Percentiles rank a stretch among this genome's conserved stretches.
phyloP scores from a whole-genome alignment of 177 flowering plant genomes.

The Tripterygium wilfordii region DNA sequence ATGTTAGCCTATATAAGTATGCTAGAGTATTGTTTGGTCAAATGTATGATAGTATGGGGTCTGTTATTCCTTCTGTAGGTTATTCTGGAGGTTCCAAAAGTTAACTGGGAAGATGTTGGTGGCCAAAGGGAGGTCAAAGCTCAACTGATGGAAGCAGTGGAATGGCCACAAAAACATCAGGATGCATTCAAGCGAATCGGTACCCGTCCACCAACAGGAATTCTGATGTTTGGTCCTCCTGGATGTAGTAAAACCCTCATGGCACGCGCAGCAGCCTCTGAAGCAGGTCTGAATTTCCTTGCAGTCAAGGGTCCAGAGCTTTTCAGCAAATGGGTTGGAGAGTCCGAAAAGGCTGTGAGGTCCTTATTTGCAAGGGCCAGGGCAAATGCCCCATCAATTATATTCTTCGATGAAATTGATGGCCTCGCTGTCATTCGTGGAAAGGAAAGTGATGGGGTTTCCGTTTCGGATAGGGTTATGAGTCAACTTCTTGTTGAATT shows the following conservation, averaged over 20 bases:
- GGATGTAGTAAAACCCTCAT: slow-evolving; percentile 98
- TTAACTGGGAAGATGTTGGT: slow-evolving; percentile 94
- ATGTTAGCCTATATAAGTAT: no score
- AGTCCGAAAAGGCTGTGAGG: slow-evolving; percentile 95
- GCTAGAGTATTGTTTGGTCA: no score
- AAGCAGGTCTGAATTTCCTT: slow-evolving; percentile 84
- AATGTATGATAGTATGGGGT: neutral
- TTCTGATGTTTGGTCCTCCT: slow-evolving; percentile 96
- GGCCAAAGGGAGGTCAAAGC: slow-evolving; percentile 88
- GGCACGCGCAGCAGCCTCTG: slow-evolving; percentile 98
- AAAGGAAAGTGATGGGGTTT: slow-evolving; percentile 78
- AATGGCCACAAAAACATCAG: slow-evolving; percentile 92
- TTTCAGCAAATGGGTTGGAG: slow-evolving; percentile 99
- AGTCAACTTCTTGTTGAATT: slow-evolving; percentile 95
- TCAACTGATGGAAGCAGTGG: slow-evolving; percentile 86
- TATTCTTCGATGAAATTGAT: slow-evolving; percentile 98
- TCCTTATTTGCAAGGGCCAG: slow-evolving; percentile 89
- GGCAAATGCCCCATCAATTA: slow-evolving; percentile 91
- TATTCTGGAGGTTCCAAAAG: slow-evolving; percentile 88
- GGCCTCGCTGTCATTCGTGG: slow-evolving; percentile 87
- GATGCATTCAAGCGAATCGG: slow-evolving; percentile 83
- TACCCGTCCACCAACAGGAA: slow-evolving; percentile 75
- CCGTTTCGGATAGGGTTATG: slow-evolving; percentile 92
- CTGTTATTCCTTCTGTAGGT: slow-evolving; percentile 35
- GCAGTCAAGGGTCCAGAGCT: slow-evolving; percentile 98